Conservation (phyloP, 1,284 basidiomycete genomes). For the Xanthoconium separans region DNA sequence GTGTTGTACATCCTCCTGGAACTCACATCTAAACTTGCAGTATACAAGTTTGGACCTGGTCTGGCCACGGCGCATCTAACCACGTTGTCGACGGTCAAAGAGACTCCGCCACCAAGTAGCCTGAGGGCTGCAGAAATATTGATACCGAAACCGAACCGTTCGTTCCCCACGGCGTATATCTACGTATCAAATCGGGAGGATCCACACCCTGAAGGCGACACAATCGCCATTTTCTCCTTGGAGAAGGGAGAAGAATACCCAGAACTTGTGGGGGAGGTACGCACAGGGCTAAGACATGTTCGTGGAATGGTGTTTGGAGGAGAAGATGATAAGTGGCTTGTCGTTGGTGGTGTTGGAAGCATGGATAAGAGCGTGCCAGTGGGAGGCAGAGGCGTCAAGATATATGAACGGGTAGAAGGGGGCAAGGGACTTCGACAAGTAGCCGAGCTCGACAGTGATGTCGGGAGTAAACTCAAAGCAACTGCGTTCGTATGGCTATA, state of each 20-base stretch:
- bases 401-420: slow-evolving; percentile 50
- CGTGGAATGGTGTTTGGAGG: slow-evolving; percentile 55
- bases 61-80: slow-evolving; percentile 24
- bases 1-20: slow-evolving; percentile 66
- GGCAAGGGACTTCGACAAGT: slow-evolving; percentile 45
- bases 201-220: slow-evolving; percentile 58
- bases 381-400: slow-evolving; percentile 46
- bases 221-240: slow-evolving; percentile 57
- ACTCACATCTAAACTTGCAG: slow-evolving; percentile 54
- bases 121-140: slow-evolving; percentile 59
- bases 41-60: slow-evolving; percentile 46
- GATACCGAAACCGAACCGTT: slow-evolving; percentile 44
- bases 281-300: slow-evolving; percentile 51
- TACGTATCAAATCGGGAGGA: slow-evolving; percentile 68
- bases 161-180: slow-evolving; percentile 48
- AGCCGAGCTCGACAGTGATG: slow-evolving; percentile 38
- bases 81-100: slow-evolving; percentile 43
- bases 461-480: slow-evolving; percentile 27
- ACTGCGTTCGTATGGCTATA: slow-evolving; percentile 51
- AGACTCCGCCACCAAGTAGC: slow-evolving; percentile 41
- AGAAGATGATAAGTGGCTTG: slow-evolving; percentile 44
- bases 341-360: slow-evolving; percentile 45
- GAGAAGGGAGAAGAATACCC: slow-evolving; percentile 37
- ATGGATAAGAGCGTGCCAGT: slow-evolving; percentile 5
- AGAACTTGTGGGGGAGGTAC: slow-evolving; percentile 46